Conservation (phyloP, 768 basidiomycete species). For the Hirschioporus abietinus region DNA sequence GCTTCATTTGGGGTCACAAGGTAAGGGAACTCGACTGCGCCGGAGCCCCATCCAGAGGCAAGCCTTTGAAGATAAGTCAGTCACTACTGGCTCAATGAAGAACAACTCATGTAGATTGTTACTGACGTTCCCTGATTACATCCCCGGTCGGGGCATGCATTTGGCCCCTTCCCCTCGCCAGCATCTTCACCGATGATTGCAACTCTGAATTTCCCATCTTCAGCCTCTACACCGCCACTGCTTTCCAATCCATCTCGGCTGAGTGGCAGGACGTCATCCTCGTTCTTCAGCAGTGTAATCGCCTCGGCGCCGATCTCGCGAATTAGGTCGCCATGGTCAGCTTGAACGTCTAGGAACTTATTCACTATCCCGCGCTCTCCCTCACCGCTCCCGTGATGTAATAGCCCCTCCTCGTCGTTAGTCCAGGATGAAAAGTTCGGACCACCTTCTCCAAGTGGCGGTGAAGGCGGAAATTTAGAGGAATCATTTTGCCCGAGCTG, state of each 20-base stretch:
- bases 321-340: slow-evolving; percentile 44
- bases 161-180: slow-evolving; percentile 32
- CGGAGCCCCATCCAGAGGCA: slow-evolving; percentile 12
- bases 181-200: slow-evolving; percentile 31
- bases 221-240: not conserved
- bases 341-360: slow-evolving; percentile 44
- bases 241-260: not conserved
- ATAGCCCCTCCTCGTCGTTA: slow-evolving; percentile 16
- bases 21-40: slow-evolving; percentile 8
- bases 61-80: slow-evolving; percentile 22
- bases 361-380: slow-evolving; percentile 16
- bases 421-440: slow-evolving; percentile 5
- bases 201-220: slow-evolving; percentile 1
- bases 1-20: slow-evolving; percentile 6
- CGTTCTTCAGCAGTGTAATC: slow-evolving; percentile 58
- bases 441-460: slow-evolving; percentile 10
- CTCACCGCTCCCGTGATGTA: slow-evolving; percentile 9
- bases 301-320: slow-evolving; percentile 62
- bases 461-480: slow-evolving; percentile 1
- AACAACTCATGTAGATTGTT: slow-evolving; percentile 28
- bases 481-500: slow-evolving; percentile 19
- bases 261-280: slow-evolving; percentile 2
- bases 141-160: slow-evolving; percentile 30
- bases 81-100: slow-evolving; percentile 22
- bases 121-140: slow-evolving; percentile 28